Evolutionary conservation across 225 moss, liverwort and hornwort genomes (phyloP), one percentile per base, ranked within the genome.

Genomic region (Pseudoscleropodium purum): DNA sequence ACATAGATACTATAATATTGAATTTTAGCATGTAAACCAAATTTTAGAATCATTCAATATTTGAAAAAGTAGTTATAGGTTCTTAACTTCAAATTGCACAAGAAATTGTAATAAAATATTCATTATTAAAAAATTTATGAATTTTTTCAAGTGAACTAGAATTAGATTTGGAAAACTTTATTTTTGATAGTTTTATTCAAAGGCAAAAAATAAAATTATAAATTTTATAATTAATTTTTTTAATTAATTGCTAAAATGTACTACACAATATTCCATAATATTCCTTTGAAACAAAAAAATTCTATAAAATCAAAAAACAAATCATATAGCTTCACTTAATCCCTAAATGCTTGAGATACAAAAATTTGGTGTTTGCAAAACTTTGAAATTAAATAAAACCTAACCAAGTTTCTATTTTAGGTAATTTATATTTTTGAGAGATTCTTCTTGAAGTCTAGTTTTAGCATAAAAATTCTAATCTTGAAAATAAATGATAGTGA

Each of bases 41-140:
- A 79, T n/a, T 79, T 57, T n/a, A 56, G 4, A 6, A 79, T 56
- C 79, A 57, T n/a, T 6, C 17, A n/a, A 26, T 27, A 57, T 57
- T 26, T n/a, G 0, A 1, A 56, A 79, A 54, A 56, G 1, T 37
- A 10, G 0, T 78, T 37, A 4, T 25, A 37, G 15, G 0, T 78
- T 52, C 0, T 14, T 14, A 52, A 36, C 2, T 52, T 34, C n/a
- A 57, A n/a, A n/a, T 39, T 7, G 18, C 0, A n/a, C 0, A 0
- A 57, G 11, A 57, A 51, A 45, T 0, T 24, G 0, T 0, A 78
- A 56, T 10, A 36, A 78, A 78, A 25, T 5, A 54, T 0, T 78
- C 25, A 25, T 37, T 25, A 36, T 3, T 54, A 3, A 0, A 78
- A 54, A 36, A 2, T 5, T 15, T 24, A 1, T 23, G 15, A 77